phyloP scores from a whole-genome alignment of 345 rosid genomes.

The Rubroshorea leprosula region DNA sequence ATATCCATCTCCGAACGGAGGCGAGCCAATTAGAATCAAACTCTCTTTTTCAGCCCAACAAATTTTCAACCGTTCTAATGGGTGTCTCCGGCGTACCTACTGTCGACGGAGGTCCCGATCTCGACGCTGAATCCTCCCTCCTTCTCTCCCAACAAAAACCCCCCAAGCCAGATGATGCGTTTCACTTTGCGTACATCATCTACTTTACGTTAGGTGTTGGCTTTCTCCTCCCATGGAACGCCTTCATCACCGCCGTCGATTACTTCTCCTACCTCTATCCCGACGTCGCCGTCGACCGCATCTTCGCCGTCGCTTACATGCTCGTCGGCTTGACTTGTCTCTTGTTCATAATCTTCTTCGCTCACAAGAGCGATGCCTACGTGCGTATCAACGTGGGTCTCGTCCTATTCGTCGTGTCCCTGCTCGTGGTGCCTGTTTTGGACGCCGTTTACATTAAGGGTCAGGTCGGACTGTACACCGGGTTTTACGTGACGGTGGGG shows the following conservation, averaged over 20 bases:
- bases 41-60: neutral
- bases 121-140: slow-evolving; percentile 50
- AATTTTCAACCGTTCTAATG: slow-evolving; percentile 22
- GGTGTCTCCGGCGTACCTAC: slow-evolving; percentile 26
- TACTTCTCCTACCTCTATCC: slow-evolving; percentile 94
- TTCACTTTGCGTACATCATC: slow-evolving; percentile 74
- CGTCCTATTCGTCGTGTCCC: slow-evolving; percentile 43
- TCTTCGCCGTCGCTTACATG: slow-evolving; percentile 81
- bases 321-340: slow-evolving; percentile 51
- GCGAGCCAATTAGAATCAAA: no score
- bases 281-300: slow-evolving; percentile 75
- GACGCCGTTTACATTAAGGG: slow-evolving; percentile 73
- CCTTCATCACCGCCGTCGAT: slow-evolving; percentile 97
- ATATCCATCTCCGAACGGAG: neutral
- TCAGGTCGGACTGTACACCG: slow-evolving; percentile 61
- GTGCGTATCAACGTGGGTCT: slow-evolving; percentile 77
- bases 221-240: slow-evolving; percentile 95
- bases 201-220: slow-evolving; percentile 84
- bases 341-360: slow-evolving; percentile 49
- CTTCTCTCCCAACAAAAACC: slow-evolving; percentile 28
- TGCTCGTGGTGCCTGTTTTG: slow-evolving; percentile 70
- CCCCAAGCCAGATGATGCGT: slow-evolving; percentile 48
- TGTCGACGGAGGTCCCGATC: slow-evolving; percentile 19
- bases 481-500: slow-evolving; percentile 58
- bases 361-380: slow-evolving; percentile 63